Evolutionary conservation across 139 green algal genomes (phyloP).

Genomic region (Asterochloris erici): DNA sequence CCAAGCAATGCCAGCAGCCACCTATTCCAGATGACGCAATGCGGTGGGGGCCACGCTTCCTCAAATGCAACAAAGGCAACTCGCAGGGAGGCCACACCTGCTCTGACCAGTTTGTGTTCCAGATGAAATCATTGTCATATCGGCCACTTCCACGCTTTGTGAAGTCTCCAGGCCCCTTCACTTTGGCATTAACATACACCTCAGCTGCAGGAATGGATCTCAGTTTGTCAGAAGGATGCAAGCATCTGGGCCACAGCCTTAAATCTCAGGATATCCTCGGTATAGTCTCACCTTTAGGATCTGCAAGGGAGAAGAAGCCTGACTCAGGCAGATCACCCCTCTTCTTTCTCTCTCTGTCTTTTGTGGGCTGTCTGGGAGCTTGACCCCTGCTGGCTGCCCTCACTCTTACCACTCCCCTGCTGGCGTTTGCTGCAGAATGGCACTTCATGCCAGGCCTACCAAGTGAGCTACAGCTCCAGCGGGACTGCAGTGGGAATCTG

Average conservation of each 20-base stretch:
- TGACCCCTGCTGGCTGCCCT: too few species aligned
- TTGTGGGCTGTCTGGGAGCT: too few species aligned
- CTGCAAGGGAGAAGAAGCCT: conserved; percentile 47
- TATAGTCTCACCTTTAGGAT: conserved; percentile 36
- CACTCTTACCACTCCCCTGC: too few species aligned
- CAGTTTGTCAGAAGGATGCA: too few species aligned
- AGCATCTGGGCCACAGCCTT: neutral
- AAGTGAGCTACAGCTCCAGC: too few species aligned
- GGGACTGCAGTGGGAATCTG: too few species aligned
- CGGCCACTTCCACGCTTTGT: conserved; percentile 53
- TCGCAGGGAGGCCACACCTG: conserved; percentile 8
- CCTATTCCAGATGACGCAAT: neutral
- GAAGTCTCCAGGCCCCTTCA: conserved; percentile 46
- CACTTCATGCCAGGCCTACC: too few species aligned
- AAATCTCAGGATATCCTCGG: neutral
- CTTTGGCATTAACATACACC: conserved; percentile 28
- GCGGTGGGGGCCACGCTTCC: too few species aligned
- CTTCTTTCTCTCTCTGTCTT: neutral
- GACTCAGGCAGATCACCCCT: conserved; percentile 24
- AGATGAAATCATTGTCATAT: conserved; percentile 83
- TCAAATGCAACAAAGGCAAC: neutral
- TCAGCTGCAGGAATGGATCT: conserved; percentile 13
- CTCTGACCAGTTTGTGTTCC: conserved; percentile 80
- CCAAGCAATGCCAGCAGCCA: neutral
- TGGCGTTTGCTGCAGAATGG: too few species aligned